Percentiles rank a stretch among this genome's conserved stretches.
Evolutionary conservation across 495 filamentous ascomycete genomes (phyloP).

Genomic region (Polyplosphaeria fusca): DNA sequence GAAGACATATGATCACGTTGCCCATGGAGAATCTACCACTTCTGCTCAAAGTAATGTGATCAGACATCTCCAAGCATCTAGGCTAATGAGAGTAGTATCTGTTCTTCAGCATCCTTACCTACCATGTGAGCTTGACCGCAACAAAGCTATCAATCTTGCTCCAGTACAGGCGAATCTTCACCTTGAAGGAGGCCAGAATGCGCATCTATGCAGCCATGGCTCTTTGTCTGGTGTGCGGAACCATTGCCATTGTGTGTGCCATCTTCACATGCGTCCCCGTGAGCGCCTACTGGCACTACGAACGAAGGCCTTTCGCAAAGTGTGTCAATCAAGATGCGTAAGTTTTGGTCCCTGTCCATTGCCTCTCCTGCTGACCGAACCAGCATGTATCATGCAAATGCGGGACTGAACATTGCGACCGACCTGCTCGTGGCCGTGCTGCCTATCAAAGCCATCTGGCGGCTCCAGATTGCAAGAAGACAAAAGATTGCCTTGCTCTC

Average conservation of each 20-base stretch:
- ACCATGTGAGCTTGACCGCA: conserved; percentile 5
- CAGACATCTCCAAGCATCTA: background rate
- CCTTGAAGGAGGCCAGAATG: background rate
- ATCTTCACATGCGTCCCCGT: conserved; percentile 8
- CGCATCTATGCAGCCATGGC: conserved; percentile 10
- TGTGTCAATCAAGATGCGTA: no score
- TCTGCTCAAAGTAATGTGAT: background rate
- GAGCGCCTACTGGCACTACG: conserved; percentile 11
- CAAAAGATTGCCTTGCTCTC: conserved; percentile 12
- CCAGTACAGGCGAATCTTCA: conserved; percentile 10
- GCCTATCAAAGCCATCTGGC: conserved; percentile 2
- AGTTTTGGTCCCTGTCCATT: no score
- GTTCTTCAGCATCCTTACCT: conserved; percentile 8
- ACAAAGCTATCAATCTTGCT: conserved; percentile 14
- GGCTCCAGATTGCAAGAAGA: conserved; percentile 8
- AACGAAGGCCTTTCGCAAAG: conserved; percentile 8
- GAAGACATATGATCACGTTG: conserved; percentile 5
- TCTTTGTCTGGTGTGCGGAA: conserved; percentile 10
- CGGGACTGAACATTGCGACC: no score
- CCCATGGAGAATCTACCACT: background rate
- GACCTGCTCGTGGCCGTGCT: no score
- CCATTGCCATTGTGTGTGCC: background rate
- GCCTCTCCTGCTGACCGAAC: no score
- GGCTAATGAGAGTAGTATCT: conserved; percentile 2
- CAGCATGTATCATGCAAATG: no score